phyloP scores from a whole-genome alignment of 345 rosid genomes.

The Eucalyptus regnans region DNA sequence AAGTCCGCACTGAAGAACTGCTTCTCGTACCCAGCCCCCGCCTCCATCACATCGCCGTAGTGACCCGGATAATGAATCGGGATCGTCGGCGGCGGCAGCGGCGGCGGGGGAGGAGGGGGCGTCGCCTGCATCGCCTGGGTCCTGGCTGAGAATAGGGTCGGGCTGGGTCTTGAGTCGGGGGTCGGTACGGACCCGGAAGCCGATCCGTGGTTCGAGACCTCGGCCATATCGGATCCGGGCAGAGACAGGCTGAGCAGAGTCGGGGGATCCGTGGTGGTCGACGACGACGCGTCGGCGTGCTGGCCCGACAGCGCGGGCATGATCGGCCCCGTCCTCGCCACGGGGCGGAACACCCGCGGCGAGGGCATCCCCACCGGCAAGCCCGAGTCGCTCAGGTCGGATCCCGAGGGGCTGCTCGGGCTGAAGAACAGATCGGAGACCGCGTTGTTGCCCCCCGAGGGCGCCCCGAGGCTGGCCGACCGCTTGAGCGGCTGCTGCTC shows the following conservation, averaged over 20 bases:
- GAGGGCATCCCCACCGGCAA: slow-evolving; percentile 10
- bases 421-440: slow-evolving; percentile 30
- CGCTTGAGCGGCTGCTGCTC: slow-evolving; percentile 42
- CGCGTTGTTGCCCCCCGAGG: slow-evolving; percentile 13
- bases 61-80: neutral
- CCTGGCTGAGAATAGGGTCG: neutral
- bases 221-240: slow-evolving; percentile 43
- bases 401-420: slow-evolving; percentile 58
- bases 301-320: slow-evolving; percentile 16
- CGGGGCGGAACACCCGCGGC: slow-evolving; percentile 27
- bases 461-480: slow-evolving; percentile 42
- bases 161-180: neutral
- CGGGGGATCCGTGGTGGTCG: slow-evolving; percentile 30
- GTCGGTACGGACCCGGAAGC: slow-evolving; percentile 1
- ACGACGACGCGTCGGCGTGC: slow-evolving; percentile 17
- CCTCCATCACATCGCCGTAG: neutral
- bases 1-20: slow-evolving; percentile 59
- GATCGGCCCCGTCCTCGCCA: slow-evolving; percentile 19
- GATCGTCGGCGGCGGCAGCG: neutral
- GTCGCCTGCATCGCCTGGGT: neutral
- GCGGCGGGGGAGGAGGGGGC: neutral
- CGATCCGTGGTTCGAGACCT: slow-evolving; percentile 5
- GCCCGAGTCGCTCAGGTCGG: slow-evolving; percentile 65
- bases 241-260: slow-evolving; percentile 54
- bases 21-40: slow-evolving; percentile 9